Evolutionary conservation across 306 rosid genomes (phyloP).

Genomic region (Quercus dentata): DNA sequence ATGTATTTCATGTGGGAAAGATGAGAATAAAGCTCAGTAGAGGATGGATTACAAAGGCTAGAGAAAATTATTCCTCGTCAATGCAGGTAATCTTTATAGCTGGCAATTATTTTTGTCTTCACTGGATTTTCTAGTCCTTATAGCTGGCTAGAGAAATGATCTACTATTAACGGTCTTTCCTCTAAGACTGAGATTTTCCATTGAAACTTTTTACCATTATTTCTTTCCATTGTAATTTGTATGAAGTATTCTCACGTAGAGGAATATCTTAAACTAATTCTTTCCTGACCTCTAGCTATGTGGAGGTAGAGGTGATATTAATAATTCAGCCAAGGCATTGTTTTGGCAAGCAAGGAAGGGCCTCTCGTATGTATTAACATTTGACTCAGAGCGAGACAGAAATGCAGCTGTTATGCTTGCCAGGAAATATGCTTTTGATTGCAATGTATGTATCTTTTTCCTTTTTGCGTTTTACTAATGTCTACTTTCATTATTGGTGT

Average conservation of each 20-base stretch:
- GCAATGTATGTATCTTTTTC: slow-evolving; percentile 59
- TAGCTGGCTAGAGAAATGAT: too few species aligned
- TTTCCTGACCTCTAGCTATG: slow-evolving; percentile 51
- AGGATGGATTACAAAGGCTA: slow-evolving; percentile 97
- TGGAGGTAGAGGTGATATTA: slow-evolving; percentile 60
- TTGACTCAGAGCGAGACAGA: slow-evolving; percentile 85
- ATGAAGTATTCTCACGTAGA: background rate
- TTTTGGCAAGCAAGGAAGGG: slow-evolving; percentile 98
- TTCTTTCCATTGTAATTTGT: background rate
- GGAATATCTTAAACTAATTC: slow-evolving; percentile 14
- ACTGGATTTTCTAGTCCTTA: too few species aligned
- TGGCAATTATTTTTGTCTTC: background rate
- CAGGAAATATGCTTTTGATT: slow-evolving; percentile 82
- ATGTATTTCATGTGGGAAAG: slow-evolving; percentile 85
- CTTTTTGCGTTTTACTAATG: background rate
- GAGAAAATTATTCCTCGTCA: slow-evolving; percentile 83
- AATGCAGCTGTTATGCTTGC: slow-evolving; percentile 81
- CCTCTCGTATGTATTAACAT: slow-evolving; percentile 68
- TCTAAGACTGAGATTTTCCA: background rate
- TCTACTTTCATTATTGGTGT: background rate
- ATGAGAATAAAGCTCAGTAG: slow-evolving; percentile 88
- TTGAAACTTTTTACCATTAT: background rate
- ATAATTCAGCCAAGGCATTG: slow-evolving; percentile 57
- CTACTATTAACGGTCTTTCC: background rate
- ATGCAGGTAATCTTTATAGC: slow-evolving; percentile 71